These are phyloP conservation scores for Cetraspora pellucida DNA, from an alignment of 192 early-diverging fungal genomes.

Conservation along the genomic window DNA sequence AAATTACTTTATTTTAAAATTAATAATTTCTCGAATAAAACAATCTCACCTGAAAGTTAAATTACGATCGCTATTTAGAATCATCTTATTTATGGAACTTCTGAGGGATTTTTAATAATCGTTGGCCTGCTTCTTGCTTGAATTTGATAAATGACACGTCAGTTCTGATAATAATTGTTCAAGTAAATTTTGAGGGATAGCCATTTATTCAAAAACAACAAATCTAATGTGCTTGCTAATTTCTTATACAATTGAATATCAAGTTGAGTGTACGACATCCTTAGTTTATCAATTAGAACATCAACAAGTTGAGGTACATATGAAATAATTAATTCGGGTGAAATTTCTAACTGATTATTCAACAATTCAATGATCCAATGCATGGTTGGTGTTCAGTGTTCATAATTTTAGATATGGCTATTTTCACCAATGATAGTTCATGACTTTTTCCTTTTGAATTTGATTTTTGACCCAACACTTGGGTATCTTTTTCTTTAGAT, in stretches of 20 bases:
- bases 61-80: conserved; percentile 88
- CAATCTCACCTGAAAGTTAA: conserved; percentile 59
- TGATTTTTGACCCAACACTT: conserved; percentile 41
- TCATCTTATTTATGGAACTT: conserved; percentile 82
- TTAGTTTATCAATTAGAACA: conserved; percentile 71
- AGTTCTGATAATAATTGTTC: conserved; percentile 76
- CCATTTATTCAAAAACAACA: conserved; percentile 69
- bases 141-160: conserved; percentile 78
- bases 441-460: conserved; percentile 9
- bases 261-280: conserved; percentile 50
- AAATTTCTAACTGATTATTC: conserved; percentile 59
- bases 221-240: conserved; percentile 74
- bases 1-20: background rate
- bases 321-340: conserved; percentile 55
- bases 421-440: conserved; percentile 55
- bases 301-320: conserved; percentile 68
- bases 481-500: background rate
- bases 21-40: background rate
- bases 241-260: conserved; percentile 77
- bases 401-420: conserved; percentile 70
- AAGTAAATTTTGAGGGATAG: conserved; percentile 65
- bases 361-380: conserved; percentile 74
- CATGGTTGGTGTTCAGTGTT: conserved; percentile 62
- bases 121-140: conserved; percentile 60
- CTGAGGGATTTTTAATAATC: conserved; percentile 76